Evolutionary conservation across 768 basidiomycete genomes (phyloP).

Genomic region (Boletus edulis): DNA sequence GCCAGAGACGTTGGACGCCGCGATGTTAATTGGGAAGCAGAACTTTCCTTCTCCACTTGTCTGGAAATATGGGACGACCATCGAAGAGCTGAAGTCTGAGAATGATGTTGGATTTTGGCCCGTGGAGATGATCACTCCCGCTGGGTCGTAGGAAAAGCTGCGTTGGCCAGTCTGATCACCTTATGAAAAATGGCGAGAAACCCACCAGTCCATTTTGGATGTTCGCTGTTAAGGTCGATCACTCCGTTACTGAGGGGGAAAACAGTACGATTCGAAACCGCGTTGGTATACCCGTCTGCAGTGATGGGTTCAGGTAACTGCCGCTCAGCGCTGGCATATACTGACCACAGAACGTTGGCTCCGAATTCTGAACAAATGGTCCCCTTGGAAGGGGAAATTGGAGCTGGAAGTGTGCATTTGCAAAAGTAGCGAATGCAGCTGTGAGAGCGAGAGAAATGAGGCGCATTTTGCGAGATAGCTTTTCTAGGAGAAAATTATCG

Average conservation of each 20-base stretch:
- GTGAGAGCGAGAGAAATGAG: conserved; percentile 36
- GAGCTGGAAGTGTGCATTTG: conserved; percentile 76
- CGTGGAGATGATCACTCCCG: conserved; percentile 54
- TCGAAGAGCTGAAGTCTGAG: conserved; percentile 52
- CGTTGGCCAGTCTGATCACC: conserved; percentile 1
- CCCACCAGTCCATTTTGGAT: conserved; percentile 57
- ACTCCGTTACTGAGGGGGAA: conserved; percentile 70
- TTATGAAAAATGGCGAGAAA: not conserved
- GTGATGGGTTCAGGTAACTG: not conserved
- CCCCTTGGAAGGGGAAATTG: conserved; percentile 76
- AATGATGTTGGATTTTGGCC: conserved; percentile 60
- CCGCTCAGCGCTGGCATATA: not conserved
- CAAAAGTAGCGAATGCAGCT: conserved; percentile 39
- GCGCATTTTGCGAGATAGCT: conserved; percentile 28
- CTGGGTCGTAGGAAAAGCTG: conserved; percentile 31
- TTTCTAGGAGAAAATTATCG: not conserved
- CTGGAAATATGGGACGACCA: conserved; percentile 48
- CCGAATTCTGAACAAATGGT: conserved; percentile 55
- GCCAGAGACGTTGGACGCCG: conserved; percentile 44
- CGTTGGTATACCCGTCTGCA: conserved; percentile 60
- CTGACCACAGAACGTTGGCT: conserved; percentile 68
- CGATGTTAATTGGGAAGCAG: conserved; percentile 69
- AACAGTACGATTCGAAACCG: conserved; percentile 53
- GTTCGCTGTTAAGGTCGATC: conserved; percentile 63
- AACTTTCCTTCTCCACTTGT: conserved; percentile 54